Evolutionary conservation across 1,284 basidiomycete species (phyloP).

Genomic region (Pseudozyma pruni): DNA sequence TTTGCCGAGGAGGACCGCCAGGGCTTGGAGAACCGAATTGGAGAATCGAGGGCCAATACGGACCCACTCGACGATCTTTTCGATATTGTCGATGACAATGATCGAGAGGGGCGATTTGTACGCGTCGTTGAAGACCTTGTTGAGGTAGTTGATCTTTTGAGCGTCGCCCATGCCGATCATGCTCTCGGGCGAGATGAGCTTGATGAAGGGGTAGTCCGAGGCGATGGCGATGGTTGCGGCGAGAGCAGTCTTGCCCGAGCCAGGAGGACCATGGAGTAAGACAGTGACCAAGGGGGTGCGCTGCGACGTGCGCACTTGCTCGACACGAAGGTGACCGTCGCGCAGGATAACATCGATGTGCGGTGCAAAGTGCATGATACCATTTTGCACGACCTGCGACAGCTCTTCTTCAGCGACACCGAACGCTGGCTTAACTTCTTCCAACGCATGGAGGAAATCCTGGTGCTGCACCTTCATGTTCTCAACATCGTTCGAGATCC

Average conservation of each 20-base stretch:
- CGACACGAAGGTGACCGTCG: conserved; percentile 90
- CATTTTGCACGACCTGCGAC: conserved; percentile 91
- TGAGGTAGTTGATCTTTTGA: conserved; percentile 91
- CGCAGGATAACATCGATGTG: conserved; percentile 80
- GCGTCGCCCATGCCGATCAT: conserved; percentile 95
- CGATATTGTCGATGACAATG: conserved; percentile 83
- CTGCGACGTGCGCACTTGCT: conserved; percentile 90
- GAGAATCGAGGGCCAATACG: conserved; percentile 96
- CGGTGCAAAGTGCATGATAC: conserved; percentile 88
- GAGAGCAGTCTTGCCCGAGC: conserved; percentile 93
- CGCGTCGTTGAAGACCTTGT: conserved; percentile 93
- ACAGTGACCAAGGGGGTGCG: conserved; percentile 92
- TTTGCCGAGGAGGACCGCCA: conserved; percentile 88
- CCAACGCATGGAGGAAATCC: conserved; percentile 91
- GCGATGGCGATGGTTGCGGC: conserved; percentile 93
- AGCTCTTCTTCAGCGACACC: conserved; percentile 98
- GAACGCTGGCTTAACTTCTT: conserved; percentile 96
- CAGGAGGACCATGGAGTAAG: conserved; percentile 85
- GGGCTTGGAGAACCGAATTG: conserved; percentile 89
- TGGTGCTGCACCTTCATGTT: conserved; percentile 85
- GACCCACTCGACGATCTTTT: conserved; percentile 76
- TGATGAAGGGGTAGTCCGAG: conserved; percentile 97
- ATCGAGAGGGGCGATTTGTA: conserved; percentile 98
- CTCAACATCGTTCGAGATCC: conserved; percentile 94
- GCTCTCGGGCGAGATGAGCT: conserved; percentile 92